A percentile compares a stretch with the other conserved stretches of the same genome.
These are phyloP conservation scores for Penicillium sp. DNA, from an alignment of 2,329 filamentous ascomycete species.

Conservation along the genomic window DNA sequence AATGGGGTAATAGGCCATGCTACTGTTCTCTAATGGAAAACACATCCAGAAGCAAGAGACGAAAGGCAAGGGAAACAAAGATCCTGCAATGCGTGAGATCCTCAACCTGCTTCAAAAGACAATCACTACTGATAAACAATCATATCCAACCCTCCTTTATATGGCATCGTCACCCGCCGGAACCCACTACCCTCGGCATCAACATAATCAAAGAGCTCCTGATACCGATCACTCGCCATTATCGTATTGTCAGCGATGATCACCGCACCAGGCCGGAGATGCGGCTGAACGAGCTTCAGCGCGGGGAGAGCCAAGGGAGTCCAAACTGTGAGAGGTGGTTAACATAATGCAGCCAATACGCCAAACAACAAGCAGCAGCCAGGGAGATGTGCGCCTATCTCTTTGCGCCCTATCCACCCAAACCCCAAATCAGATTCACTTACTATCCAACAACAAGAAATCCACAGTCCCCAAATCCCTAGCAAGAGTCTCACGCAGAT, in stretches of 20 bases:
- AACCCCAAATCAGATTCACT: conserved; percentile 35
- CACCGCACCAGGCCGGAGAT: conserved; percentile 15
- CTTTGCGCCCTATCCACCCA: background rate
- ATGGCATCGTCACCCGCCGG: conserved; percentile 20
- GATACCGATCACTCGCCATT: conserved; percentile 10
- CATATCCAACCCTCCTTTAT: conserved; percentile 20
- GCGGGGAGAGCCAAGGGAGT: conserved; percentile 53
- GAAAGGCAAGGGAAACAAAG: no score
- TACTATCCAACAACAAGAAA: conserved; percentile 61
- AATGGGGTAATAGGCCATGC: no score
- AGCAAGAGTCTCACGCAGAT: conserved; percentile 58
- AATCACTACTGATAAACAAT: conserved; percentile 19
- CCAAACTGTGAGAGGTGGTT: conserved; percentile 51
- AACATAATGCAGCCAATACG: background rate
- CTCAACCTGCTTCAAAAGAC: background rate
- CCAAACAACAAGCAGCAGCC: background rate
- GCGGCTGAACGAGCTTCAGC: conserved; percentile 18
- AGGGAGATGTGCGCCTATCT: background rate
- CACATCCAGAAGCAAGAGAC: no score
- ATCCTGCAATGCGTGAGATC: no score
- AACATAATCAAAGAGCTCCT: conserved; percentile 19
- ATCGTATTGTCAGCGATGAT: conserved; percentile 21
- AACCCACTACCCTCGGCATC: conserved; percentile 19
- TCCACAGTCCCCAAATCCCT: conserved; percentile 52
- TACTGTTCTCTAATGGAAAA: no score